Base-by-base conservation (phyloP, 1,139 yeast genomes). In the Suhomyces atakaporum region DNA sequence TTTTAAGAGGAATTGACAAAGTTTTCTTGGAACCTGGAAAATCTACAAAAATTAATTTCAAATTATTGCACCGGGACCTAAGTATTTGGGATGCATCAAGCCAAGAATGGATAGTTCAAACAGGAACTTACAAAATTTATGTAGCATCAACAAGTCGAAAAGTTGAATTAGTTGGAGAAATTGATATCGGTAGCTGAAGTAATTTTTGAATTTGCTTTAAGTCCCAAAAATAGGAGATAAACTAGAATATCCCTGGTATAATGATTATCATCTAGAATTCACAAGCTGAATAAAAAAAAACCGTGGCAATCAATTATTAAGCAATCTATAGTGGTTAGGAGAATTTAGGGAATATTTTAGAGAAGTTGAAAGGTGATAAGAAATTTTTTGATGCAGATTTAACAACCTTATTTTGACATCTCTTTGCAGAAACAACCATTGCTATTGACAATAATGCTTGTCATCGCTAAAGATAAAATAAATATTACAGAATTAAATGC, bases 101-200 rank as follows among this genome's bases (percentile, higher is more conserved):
- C 11, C 84, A 79, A 53, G 75, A 77, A 39, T 81, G 87, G 86
- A 62, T 77, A 18, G 70, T 80, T 25, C 79, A 73, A 46, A 71
- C 75, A 4, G 86, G 86, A 3, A 65, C 70, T 11, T 81, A 79
- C 57, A 72, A 66, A 38, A 58, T 79, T 9, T 77, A 69, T 45
- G 66, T 79, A 33, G 75, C 81, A 0, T 66, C 76, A 11, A 71
- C 80, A 20, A 75, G 83, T 48, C 61, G 81, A 44, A 71, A 67
- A 43, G 58, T 74, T 20, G 80, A 75, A 44, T 63, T 76, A 26
- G 59, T 67, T 40, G 75, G 75, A 11, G 75, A 69, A 43, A 69
- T 70, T 36, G 74, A 69, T 40, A 69, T 69, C 15, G 69, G 69
- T 9, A 51, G 58, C 38, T 62, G 27, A 22, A 22, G 6, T n/a